Evolutionary conservation across 257 asterid species (phyloP).

Genomic region (Solanum lignicaule): DNA sequence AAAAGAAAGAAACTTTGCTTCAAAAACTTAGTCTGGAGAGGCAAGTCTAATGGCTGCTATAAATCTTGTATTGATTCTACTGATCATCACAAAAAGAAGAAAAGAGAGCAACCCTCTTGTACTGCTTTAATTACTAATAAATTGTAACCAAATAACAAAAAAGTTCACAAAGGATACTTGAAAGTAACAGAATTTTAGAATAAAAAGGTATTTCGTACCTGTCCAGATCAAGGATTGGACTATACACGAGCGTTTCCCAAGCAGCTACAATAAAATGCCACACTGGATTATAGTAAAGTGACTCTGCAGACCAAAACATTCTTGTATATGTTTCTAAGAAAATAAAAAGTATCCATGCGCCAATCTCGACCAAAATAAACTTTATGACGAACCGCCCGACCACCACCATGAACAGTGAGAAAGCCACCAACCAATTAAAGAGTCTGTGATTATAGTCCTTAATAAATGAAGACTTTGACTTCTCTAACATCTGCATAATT

Average conservation of each 20-base stretch:
- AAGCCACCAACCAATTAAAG: constrained; percentile 96
- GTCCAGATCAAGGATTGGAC: constrained; percentile 96
- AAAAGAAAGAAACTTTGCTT: not conserved
- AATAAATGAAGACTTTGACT: constrained; percentile 77
- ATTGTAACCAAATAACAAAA: not conserved
- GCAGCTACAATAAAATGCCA: constrained; percentile 81
- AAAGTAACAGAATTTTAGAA: not conserved
- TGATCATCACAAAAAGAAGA: not conserved
- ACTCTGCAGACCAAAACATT: constrained; percentile 98
- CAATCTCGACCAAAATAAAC: constrained; percentile 76
- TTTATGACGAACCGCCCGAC: constrained; percentile 86
- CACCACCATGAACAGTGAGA: constrained; percentile 93
- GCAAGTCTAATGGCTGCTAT: not conserved
- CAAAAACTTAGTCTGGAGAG: not conserved
- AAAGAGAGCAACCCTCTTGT: not conserved
- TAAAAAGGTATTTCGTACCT: constrained; percentile 30
- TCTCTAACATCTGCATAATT: constrained; percentile 83
- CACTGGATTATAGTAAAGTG: constrained; percentile 92
- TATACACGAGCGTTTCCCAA: constrained; percentile 94
- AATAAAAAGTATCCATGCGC: constrained; percentile 94
- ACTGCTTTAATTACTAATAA: not conserved
- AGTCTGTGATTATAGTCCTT: constrained; percentile 98
- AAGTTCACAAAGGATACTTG: not conserved
- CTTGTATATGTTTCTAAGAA: constrained; percentile 96
- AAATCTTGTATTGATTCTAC: not conserved